Evolutionary conservation across 148 eudicot species (phyloP).

Genomic region (Camellia lanceoleosa): DNA sequence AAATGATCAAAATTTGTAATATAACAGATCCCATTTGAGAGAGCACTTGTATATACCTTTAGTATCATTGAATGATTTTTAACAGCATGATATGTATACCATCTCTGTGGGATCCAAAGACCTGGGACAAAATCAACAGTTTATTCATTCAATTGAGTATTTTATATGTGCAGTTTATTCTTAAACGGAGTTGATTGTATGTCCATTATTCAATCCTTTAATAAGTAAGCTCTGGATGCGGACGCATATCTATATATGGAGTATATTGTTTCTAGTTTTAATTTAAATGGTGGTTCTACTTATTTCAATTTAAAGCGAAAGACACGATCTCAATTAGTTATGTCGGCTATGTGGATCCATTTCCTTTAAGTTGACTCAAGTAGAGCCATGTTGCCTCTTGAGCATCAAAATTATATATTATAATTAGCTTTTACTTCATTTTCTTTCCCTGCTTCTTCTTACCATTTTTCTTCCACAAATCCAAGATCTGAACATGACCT

Average conservation of each 20-base stretch:
- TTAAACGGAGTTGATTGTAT: not conserved
- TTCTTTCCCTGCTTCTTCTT: too few relatives aligned
- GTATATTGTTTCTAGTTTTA: not conserved
- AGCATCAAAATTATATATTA: too few relatives aligned
- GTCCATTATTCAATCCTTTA: not conserved
- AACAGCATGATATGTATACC: not conserved
- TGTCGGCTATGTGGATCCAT: too few relatives aligned
- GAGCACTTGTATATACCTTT: not conserved
- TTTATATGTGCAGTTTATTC: not conserved
- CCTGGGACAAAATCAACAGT: not conserved
- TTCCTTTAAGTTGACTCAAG: too few relatives aligned
- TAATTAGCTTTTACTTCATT: too few relatives aligned
- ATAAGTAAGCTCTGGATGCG: not conserved
- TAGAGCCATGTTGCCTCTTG: too few relatives aligned
- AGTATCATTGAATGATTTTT: not conserved
- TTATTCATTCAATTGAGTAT: not conserved
- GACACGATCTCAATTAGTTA: not conserved
- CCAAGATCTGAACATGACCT: too few relatives aligned
- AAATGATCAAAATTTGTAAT: not conserved
- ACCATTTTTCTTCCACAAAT: too few relatives aligned
- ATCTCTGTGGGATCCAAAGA: conserved; percentile 7
- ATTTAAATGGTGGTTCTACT: not conserved
- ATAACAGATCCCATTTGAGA: not conserved
- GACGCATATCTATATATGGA: not conserved
- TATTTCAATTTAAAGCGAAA: too few relatives aligned